phyloP scores from a whole-genome alignment of 108 stramenopile species.

The Parietichytrium sp. region DNA sequence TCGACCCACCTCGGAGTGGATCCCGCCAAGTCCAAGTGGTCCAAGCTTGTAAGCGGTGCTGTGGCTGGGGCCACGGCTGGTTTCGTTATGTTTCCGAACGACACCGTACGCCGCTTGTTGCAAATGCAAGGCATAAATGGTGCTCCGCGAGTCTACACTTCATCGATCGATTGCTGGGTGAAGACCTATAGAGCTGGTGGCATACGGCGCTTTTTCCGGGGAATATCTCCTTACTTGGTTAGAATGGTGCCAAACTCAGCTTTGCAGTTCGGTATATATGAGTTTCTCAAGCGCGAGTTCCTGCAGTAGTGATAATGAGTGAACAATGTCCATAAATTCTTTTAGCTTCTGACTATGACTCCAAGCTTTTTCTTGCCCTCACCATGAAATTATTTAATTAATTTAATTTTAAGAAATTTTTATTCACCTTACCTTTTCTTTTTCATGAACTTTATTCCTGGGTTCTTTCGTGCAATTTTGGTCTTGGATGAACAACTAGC shows the following conservation, averaged over 20 bases:
- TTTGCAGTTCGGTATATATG: neutral
- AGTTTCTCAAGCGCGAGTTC: too few relatives aligned
- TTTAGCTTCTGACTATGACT: too few relatives aligned
- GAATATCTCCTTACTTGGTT: conserved; percentile 8
- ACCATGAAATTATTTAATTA: too few relatives aligned
- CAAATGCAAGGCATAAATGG: conserved; percentile 31
- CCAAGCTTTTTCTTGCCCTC: too few relatives aligned
- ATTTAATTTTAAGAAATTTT: too few relatives aligned
- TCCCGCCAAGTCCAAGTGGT: neutral
- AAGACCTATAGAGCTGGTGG: conserved; percentile 6
- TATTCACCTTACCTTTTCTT: too few relatives aligned
- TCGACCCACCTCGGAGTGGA: too few relatives aligned
- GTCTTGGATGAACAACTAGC: too few relatives aligned
- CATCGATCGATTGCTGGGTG: neutral
- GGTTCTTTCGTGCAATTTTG: too few relatives aligned
- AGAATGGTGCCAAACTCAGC: conserved; percentile 1
- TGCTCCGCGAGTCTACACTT: neutral
- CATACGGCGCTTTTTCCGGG: neutral
- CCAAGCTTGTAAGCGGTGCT: neutral
- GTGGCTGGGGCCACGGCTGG: conserved; percentile 8
- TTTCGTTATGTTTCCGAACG: conserved; percentile 18
- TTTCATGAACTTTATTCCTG: too few relatives aligned
- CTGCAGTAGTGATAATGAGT: too few relatives aligned
- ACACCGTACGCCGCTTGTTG: conserved; percentile 15
- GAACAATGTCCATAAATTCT: too few relatives aligned